Conservation (phyloP, 495 filamentous ascomycete species). For the Schizothecium vesticola region DNA sequence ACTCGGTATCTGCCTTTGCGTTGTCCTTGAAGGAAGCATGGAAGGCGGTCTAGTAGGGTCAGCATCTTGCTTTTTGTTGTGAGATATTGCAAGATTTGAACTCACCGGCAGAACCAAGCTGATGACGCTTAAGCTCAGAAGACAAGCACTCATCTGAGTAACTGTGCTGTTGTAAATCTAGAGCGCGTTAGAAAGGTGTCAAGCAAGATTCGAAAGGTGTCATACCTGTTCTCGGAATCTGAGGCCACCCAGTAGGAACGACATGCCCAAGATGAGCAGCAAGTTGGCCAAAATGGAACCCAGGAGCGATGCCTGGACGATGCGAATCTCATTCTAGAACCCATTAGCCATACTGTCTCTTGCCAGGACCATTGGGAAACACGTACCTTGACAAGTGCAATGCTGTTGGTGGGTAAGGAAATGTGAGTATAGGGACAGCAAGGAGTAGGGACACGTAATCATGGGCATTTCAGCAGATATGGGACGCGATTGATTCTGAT, state of each 20-base stretch:
- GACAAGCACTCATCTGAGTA: conserved; percentile 90
- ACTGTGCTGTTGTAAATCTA: conserved; percentile 91
- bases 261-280: conserved; percentile 85
- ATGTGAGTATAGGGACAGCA: conserved; percentile 1
- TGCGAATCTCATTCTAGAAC: conserved; percentile 70
- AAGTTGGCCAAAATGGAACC: conserved; percentile 86
- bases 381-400: conserved; percentile 58
- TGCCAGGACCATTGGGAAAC: neutral
- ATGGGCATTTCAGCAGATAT: conserved; percentile 4
- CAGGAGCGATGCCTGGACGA: conserved; percentile 82
- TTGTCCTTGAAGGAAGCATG: conserved; percentile 73
- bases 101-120: conserved; percentile 71
- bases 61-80: neutral
- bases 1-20: conserved; percentile 57
- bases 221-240: conserved; percentile 77
- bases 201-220: neutral
- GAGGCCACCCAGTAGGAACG: conserved; percentile 78
- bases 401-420: conserved; percentile 37
- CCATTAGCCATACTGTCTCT: conserved; percentile 27
- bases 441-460: conserved; percentile 7
- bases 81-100: neutral
- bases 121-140: conserved; percentile 83
- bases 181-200: conserved; percentile 18
- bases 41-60: conserved; percentile 62
- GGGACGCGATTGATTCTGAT: conserved; percentile 24